Conservation (phyloP, 495 filamentous ascomycete genomes). For the Staphylotrichum longicolle region DNA sequence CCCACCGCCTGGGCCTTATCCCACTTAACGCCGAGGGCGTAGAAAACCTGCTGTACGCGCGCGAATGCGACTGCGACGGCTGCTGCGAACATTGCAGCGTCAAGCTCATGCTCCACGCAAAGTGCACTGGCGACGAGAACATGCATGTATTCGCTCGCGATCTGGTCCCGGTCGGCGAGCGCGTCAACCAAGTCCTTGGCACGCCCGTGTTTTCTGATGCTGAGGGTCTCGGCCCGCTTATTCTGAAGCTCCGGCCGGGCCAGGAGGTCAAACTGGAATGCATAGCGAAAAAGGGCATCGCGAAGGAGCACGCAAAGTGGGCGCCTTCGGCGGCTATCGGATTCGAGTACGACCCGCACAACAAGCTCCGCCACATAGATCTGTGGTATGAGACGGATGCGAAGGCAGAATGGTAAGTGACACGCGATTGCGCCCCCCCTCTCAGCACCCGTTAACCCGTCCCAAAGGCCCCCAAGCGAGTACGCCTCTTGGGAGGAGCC, state of each 20-base stretch:
- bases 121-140: conserved; percentile 74
- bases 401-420: conserved; percentile 79
- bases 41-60: conserved; percentile 80
- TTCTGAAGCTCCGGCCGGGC: conserved; percentile 81
- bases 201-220: conserved; percentile 85
- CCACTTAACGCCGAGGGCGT: conserved; percentile 82
- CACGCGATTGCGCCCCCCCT: background rate
- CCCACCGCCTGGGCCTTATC: conserved; percentile 87
- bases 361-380: conserved; percentile 83
- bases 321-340: conserved; percentile 85
- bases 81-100: conserved; percentile 90
- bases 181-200: conserved; percentile 59
- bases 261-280: conserved; percentile 88
- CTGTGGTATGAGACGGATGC: conserved; percentile 92
- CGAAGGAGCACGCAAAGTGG: conserved; percentile 99
- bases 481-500: conserved; percentile 86
- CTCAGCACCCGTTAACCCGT: conserved; percentile 8
- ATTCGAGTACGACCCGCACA: conserved; percentile 97
- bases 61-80: conserved; percentile 93
- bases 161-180: conserved; percentile 68
- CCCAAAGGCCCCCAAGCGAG: conserved; percentile 72
- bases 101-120: conserved; percentile 74
- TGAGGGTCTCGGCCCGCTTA: conserved; percentile 73
- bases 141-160: conserved; percentile 92
- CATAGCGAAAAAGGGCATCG: conserved; percentile 96